A percentile compares a stretch with the other conserved stretches of the same genome.
Evolutionary conservation across 352 stramenopile species (phyloP).

Genomic region (Thraustochytrium sp.): DNA sequence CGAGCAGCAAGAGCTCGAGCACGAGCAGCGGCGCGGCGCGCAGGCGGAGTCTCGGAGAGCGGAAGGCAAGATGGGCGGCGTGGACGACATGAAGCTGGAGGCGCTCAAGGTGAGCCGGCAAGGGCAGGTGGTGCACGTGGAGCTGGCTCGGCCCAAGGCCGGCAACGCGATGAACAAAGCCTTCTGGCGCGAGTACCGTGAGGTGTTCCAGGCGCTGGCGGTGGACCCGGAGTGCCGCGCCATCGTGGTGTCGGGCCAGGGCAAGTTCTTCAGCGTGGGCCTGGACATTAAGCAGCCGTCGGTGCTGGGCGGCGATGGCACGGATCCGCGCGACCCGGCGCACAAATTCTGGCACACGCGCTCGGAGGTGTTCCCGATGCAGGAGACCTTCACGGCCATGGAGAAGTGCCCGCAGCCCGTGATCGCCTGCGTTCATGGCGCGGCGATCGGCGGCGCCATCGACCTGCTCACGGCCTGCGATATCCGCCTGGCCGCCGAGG

Average conservation of each 20-base stretch:
- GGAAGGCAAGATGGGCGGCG: neutral
- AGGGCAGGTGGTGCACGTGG: slow-evolving; percentile 16
- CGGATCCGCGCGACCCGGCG: slow-evolving; percentile 18
- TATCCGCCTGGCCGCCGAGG: slow-evolving; percentile 51
- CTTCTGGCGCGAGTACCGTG: slow-evolving; percentile 53
- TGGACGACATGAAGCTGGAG: slow-evolving; percentile 5
- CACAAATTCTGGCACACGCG: slow-evolving; percentile 40
- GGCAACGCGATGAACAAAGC: slow-evolving; percentile 55
- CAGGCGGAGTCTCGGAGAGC: neutral
- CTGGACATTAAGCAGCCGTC: slow-evolving; percentile 46
- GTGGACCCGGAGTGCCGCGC: slow-evolving; percentile 47
- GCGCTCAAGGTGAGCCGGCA: neutral
- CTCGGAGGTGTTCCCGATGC: slow-evolving; percentile 46
- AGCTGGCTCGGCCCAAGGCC: slow-evolving; percentile 5
- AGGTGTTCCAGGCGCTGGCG: slow-evolving; percentile 51
- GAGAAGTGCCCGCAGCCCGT: slow-evolving; percentile 55
- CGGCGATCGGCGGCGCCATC: slow-evolving; percentile 53
- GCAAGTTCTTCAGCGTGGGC: slow-evolving; percentile 49
- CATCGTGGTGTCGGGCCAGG: slow-evolving; percentile 51
- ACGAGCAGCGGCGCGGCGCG: neutral
- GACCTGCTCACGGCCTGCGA: slow-evolving; percentile 54
- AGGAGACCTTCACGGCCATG: slow-evolving; percentile 54
- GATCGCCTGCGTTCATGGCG: slow-evolving; percentile 54
- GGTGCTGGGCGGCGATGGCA: slow-evolving; percentile 11
- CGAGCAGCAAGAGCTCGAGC: neutral